Percentiles rank a stretch among this genome's conserved stretches.
Evolutionary conservation across 192 early-diverging fungal species (phyloP).

Genomic region (Geranomyces variabilis): DNA sequence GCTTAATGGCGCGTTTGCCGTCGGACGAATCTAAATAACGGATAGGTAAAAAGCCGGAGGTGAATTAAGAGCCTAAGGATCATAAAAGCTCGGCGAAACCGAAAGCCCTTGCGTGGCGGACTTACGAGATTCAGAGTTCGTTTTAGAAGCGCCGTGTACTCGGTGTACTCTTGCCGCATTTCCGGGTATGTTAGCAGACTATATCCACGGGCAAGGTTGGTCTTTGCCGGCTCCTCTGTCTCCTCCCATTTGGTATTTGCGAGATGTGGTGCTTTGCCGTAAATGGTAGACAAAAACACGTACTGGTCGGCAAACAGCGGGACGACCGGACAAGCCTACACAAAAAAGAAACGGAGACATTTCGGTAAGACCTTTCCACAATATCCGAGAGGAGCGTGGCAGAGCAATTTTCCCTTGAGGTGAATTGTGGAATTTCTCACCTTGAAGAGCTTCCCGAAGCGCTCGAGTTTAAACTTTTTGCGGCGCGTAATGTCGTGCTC

Average conservation of each 20-base stretch:
- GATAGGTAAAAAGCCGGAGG: neutral
- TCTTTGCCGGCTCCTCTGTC: conserved; percentile 17
- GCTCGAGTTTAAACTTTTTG: conserved; percentile 55
- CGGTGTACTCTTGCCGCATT: conserved; percentile 26
- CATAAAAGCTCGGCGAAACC: no score
- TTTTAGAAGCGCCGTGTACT: conserved; percentile 26
- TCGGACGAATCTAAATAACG: neutral
- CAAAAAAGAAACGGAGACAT: neutral
- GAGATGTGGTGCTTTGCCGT: conserved; percentile 52
- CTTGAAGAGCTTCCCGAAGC: conserved; percentile 52
- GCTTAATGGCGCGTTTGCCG: no score
- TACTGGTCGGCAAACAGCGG: conserved; percentile 53
- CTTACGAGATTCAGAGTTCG: conserved; percentile 25
- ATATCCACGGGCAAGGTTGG: conserved; percentile 24
- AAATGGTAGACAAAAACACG: conserved; percentile 43
- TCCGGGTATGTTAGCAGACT: conserved; percentile 28
- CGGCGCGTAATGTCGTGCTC: conserved; percentile 47
- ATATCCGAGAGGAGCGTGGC: no score
- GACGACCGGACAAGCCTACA: conserved; percentile 46
- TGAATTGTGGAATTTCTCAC: conserved; percentile 14
- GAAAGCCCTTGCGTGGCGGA: no score
- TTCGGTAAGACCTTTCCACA: no score
- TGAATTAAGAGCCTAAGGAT: no score
- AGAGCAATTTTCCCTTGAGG: no score
- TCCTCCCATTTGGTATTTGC: conserved; percentile 36